Percentiles rank a stretch among this genome's conserved stretches.
Evolutionary conservation across 2,329 filamentous ascomycete species (phyloP).

Genomic region (Fusarium sp.): DNA sequence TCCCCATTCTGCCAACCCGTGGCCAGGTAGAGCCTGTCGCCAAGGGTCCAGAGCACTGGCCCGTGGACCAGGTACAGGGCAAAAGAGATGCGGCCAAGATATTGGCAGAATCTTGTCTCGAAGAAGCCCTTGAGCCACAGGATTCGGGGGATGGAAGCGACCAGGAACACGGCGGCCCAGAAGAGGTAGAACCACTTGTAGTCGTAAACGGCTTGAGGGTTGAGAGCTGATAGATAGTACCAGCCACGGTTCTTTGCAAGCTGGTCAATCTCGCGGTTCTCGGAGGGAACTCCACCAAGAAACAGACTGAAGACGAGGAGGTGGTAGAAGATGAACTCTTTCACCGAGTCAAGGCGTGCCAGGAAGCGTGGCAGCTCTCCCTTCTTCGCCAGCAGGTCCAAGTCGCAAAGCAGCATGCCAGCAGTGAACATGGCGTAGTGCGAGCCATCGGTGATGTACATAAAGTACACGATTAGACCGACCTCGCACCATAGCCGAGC

Average conservation of each 20-base stretch:
- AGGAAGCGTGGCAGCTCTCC: conserved; percentile 65
- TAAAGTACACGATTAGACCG: conserved; percentile 71
- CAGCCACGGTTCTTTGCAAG: conserved; percentile 69
- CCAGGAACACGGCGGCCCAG: conserved; percentile 67
- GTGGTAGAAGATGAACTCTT: conserved; percentile 63
- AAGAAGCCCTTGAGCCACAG: conserved; percentile 68
- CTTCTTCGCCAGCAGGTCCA: conserved; percentile 66
- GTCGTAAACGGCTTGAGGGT: conserved; percentile 74
- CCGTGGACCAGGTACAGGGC: conserved; percentile 74
- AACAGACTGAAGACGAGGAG: conserved; percentile 65
- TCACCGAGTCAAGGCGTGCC: conserved; percentile 58
- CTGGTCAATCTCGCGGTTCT: conserved; percentile 58
- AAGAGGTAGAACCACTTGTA: conserved; percentile 77
- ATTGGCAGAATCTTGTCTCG: conserved; percentile 68
- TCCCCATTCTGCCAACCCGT: conserved; percentile 65
- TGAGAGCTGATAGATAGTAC: conserved; percentile 70
- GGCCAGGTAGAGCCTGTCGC: conserved; percentile 73
- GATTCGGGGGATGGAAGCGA: conserved; percentile 69
- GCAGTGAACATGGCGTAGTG: conserved; percentile 70
- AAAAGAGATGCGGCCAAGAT: conserved; percentile 72
- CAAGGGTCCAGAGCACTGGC: conserved; percentile 68
- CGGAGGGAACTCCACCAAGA: conserved; percentile 71
- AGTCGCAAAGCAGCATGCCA: conserved; percentile 72
- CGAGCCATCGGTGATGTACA: conserved; percentile 75
- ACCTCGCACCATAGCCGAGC: conserved; percentile 66